A percentile compares a stretch with the other conserved stretches of the same genome.
These are phyloP conservation scores for Breviolum minutum DNA, from an alignment of 73 alveolate species.

Conservation along the genomic window DNA sequence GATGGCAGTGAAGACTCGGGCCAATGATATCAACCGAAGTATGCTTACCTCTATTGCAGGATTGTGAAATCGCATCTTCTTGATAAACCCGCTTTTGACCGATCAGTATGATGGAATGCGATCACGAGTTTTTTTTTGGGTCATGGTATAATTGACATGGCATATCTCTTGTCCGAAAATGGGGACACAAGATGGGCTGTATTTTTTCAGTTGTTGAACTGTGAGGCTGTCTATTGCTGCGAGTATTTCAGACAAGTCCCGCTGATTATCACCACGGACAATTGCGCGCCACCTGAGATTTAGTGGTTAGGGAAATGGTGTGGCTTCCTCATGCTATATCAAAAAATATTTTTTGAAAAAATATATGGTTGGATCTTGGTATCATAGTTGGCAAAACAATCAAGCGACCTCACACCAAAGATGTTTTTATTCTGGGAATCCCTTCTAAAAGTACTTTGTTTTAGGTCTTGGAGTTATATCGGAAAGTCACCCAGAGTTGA, in stretches of 20 bases:
- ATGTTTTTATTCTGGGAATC: background rate
- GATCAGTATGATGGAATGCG: background rate
- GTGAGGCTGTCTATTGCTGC: slow-evolving; percentile 85
- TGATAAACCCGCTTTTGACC: too few species aligned
- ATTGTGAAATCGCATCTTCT: too few species aligned
- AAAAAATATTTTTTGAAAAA: background rate
- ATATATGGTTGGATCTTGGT: too few species aligned
- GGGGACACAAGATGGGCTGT: background rate
- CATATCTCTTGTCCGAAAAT: background rate
- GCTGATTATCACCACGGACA: slow-evolving; percentile 56
- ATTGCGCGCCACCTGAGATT: background rate
- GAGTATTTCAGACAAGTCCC: slow-evolving; percentile 35
- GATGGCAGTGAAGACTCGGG: too few species aligned
- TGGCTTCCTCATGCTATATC: background rate
- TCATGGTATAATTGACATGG: background rate
- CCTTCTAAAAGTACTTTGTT: background rate
- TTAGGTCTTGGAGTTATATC: too few species aligned
- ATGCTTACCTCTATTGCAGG: too few species aligned
- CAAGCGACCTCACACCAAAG: background rate
- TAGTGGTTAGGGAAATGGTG: background rate
- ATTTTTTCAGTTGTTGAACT: background rate
- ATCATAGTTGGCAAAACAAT: background rate
- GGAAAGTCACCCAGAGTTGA: too few species aligned
- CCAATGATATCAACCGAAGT: too few species aligned
- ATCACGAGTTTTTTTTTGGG: background rate